Base-by-base conservation (phyloP, 257 asterid species). In the Solanum pimpinellifolium region DNA sequence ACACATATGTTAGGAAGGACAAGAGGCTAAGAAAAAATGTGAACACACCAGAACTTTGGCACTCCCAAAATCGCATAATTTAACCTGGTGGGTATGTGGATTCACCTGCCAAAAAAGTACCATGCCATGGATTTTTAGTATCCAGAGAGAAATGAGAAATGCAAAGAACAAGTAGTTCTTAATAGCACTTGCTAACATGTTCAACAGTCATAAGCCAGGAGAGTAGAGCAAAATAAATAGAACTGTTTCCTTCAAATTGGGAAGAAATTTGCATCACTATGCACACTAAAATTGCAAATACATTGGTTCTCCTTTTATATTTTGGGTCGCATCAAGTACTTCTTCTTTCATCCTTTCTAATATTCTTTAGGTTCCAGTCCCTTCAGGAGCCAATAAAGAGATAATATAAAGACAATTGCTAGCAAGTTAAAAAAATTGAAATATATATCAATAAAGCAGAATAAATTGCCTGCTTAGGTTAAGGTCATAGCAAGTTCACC, bases 71-170 rank as follows among this genome's bases (percentile, higher is more conserved):
- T 90, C 94, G 74, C 93, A 93, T 87, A 93, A 87, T 69, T 92
- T 91, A 44, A 93, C 93, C 88, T 93, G 95, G 86, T 93, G 95
- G 29, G 95, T 93, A 87, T 93, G 95, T 39, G 95, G 94, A 87
- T 93, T 92, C 88, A 93, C 94, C 95, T 93, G 93, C 69, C 87
- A 89, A 76, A 91, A 27, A 25, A 83, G 29, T 31, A 72, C 29
- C 78, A 82, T 35, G 37, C 39, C 60, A 20, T 82, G 68, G 10
- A 47, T 76, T n/a, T 76, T 73, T 18, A 81, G 70, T 49, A 49
- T 49, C 46, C 85, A 81, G 20, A 81, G 6, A 81, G 70, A 81
- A 47, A 52, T 11, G 85, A 3, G 85, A 80, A 11, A 27, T 27
- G 41, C 39, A 18, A 20, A 73, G 29, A 52, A 47, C 31, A 18